These are phyloP conservation scores for Zygosaccharomyces siamensis DNA, from an alignment of 805 yeast genomes.

Conservation along the genomic window DNA sequence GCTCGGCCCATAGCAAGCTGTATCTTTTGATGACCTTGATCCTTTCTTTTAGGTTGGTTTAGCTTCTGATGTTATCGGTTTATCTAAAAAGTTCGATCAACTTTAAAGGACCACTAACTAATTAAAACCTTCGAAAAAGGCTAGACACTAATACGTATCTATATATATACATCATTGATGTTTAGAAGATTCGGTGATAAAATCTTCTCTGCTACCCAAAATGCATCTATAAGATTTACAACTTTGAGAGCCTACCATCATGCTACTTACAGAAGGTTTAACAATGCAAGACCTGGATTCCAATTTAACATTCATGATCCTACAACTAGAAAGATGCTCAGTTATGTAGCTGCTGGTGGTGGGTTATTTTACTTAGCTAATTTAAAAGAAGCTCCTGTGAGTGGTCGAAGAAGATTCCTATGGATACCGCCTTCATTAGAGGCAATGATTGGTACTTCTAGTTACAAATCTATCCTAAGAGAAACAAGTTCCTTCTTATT, in stretches of 20 bases:
- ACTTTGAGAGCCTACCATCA: constrained; percentile 6
- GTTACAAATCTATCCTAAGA: constrained; percentile 55
- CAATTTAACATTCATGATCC: constrained; percentile 26
- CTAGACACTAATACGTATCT: background rate
- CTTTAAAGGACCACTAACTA: background rate
- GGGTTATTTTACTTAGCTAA: constrained; percentile 45
- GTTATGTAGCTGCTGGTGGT: constrained; percentile 34
- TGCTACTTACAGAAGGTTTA: constrained; percentile 21
- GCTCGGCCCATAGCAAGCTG: constrained; percentile 47
- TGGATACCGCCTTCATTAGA: constrained; percentile 68
- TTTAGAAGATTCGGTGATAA: background rate
- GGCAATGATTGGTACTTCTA: constrained; percentile 51
- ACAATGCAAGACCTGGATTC: constrained; percentile 14
- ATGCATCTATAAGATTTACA: background rate
- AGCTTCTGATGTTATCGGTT: background rate
- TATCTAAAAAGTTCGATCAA: background rate
- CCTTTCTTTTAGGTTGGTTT: background rate
- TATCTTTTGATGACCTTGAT: background rate
- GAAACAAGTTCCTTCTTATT: constrained; percentile 52
- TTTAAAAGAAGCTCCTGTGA: constrained; percentile 76
- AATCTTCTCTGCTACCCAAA: background rate
- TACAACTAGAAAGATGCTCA: constrained; percentile 30
- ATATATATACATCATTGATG: background rate
- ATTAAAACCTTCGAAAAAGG: background rate
- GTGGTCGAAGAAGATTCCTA: constrained; percentile 66